Evolutionary conservation across 1,284 basidiomycete genomes (phyloP), one percentile per base, ranked within the genome.

Genomic region (Ceratobasidium theobromae): DNA sequence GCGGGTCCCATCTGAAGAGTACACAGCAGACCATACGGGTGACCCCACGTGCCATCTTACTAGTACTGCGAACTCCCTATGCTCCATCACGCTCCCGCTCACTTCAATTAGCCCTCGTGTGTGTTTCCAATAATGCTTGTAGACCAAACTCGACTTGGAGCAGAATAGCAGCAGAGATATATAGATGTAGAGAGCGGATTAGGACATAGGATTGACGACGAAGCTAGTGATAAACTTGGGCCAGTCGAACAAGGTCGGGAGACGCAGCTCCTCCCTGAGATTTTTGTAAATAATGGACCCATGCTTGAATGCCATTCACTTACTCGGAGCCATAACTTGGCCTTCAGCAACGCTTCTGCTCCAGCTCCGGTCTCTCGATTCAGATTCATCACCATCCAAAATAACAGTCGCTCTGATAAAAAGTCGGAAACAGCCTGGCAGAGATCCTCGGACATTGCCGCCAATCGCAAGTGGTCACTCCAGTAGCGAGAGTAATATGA

Each of bases 341-440:
- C n/a, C n/a, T n/a, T n/a, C n/a, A n/a, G n/a, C n/a, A n/a, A n/a
- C n/a, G n/a, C n/a, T n/a, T n/a, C n/a, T n/a, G n/a, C n/a, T n/a
- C n/a, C n/a, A n/a, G n/a, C n/a, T n/a, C n/a, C n/a, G n/a, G n/a
- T n/a, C n/a, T n/a, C n/a, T n/a, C n/a, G n/a, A n/a, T n/a, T n/a
- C n/a, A n/a, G n/a, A n/a, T n/a, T n/a, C 9, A 45, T 35, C 40
- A 65, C 67, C 14, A 68, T 38, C 67, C 67, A 68, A 23, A 43
- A 46, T 8, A 68, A 30, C 11, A 68, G 32, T 14, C 35, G 41
- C 5, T 38, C n/a, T 3, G 25, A 41, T 23, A 62, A 52, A 45
- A 68, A 65, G 2, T 51, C 46, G 1, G 27, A 23, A 1, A 62
- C 21, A 1, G 32, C 6, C 14, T 3, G 6, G 2, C 18, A 8